Percentiles rank a stretch among this genome's conserved stretches.
Evolutionary conservation across 2,329 filamentous ascomycete species (phyloP).

Genomic region (Elsinoe fawcettii): DNA sequence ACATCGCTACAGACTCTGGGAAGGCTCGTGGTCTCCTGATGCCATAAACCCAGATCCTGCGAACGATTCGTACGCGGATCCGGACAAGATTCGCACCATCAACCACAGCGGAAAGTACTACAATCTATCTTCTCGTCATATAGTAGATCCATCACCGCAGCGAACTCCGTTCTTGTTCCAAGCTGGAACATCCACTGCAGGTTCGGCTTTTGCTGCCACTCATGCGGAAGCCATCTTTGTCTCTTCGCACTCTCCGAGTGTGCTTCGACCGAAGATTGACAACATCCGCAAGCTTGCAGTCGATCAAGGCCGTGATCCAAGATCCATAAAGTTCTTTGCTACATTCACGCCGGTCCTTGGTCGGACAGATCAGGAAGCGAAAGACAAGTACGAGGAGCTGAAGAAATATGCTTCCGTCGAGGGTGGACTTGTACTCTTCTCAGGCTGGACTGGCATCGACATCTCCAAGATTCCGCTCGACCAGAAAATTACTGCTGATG

Average conservation of each 20-base stretch:
- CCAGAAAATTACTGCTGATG: slow-evolving; percentile 48
- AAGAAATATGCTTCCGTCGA: slow-evolving; percentile 47
- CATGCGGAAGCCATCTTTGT: slow-evolving; percentile 57
- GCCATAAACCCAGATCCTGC: slow-evolving; percentile 48
- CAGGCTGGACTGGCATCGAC: slow-evolving; percentile 55
- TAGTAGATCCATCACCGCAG: slow-evolving; percentile 35
- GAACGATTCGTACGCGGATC: slow-evolving; percentile 51
- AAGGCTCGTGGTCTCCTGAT: slow-evolving; percentile 48
- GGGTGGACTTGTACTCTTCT: slow-evolving; percentile 49
- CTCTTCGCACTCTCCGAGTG: slow-evolving; percentile 44
- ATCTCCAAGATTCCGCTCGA: slow-evolving; percentile 51
- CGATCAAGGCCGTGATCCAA: slow-evolving; percentile 47
- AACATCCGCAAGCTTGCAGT: slow-evolving; percentile 47
- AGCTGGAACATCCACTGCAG: slow-evolving; percentile 52
- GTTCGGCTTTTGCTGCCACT: slow-evolving; percentile 48
- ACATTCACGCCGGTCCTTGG: slow-evolving; percentile 32
- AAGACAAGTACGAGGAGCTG: slow-evolving; percentile 44
- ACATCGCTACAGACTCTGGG: slow-evolving; percentile 35
- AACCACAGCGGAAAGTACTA: slow-evolving; percentile 53
- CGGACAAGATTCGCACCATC: slow-evolving; percentile 52
- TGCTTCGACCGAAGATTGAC: slow-evolving; percentile 45
- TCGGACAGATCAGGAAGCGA: slow-evolving; percentile 40
- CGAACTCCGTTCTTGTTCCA: slow-evolving; percentile 40
- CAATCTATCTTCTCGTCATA: slow-evolving; percentile 39
- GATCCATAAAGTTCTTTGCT: slow-evolving; percentile 47